Conservation (phyloP, 371 early-diverging fungal genomes). For the Rhizomucor pusillus region DNA sequence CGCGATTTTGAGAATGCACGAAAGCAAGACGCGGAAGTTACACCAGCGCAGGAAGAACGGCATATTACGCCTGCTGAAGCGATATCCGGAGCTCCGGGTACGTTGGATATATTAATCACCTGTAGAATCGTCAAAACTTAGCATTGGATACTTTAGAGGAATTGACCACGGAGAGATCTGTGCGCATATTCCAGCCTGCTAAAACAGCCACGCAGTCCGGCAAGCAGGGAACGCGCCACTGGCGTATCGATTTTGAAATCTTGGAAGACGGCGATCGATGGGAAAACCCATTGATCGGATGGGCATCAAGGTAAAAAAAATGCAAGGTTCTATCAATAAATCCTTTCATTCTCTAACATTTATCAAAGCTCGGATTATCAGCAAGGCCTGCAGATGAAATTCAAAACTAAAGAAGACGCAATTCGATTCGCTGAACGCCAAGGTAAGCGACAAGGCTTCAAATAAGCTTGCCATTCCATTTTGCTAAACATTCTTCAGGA, state of each 20-base stretch:
- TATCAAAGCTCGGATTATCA: constrained; percentile 75
- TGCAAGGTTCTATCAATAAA: no score
- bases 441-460: constrained; percentile 54
- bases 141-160: constrained; percentile 48
- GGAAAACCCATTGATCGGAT: constrained; percentile 94
- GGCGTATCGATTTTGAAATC: constrained; percentile 85
- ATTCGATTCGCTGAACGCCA: constrained; percentile 92
- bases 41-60: no score
- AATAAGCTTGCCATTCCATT: no score
- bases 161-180: constrained; percentile 58
- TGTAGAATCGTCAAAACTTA: no score
- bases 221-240: constrained; percentile 70
- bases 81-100: no score
- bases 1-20: no score
- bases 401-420: constrained; percentile 87
- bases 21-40: no score
- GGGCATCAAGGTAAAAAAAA: constrained; percentile 77
- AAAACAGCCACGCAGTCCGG: constrained; percentile 89
- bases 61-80: no score
- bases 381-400: constrained; percentile 83
- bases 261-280: constrained; percentile 77
- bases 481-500: constrained; percentile 24
- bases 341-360: no score
- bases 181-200: constrained; percentile 83
- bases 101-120: no score